Evolutionary conservation across 441 rosid genomes (phyloP).

Genomic region (Flueggea neowawraea): DNA sequence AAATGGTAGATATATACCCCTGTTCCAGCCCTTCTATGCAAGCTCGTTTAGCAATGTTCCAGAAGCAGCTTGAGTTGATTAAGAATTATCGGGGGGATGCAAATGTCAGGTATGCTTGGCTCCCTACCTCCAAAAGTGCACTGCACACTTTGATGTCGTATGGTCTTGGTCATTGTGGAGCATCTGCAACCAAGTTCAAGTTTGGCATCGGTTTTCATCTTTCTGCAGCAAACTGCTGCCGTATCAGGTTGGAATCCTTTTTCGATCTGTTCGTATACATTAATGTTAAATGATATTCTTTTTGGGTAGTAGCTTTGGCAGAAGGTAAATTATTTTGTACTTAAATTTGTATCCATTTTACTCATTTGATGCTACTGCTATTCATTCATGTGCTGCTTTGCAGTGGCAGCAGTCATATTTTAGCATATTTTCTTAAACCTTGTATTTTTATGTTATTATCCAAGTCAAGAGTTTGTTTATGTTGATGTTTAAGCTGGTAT

Average conservation of each 20-base stretch:
- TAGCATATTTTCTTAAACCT: too few relatives aligned
- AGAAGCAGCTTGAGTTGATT: slow-evolving; percentile 73
- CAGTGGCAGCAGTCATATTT: too few relatives aligned
- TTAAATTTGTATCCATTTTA: too few relatives aligned
- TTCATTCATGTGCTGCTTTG: too few relatives aligned
- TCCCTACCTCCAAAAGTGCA: slow-evolving; percentile 58
- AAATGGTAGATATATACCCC: slow-evolving; percentile 36
- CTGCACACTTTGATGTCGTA: slow-evolving; percentile 36
- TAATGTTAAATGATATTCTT: not conserved
- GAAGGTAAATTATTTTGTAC: too few relatives aligned
- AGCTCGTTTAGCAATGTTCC: slow-evolving; percentile 67
- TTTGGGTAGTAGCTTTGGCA: too few relatives aligned
- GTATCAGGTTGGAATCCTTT: slow-evolving; percentile 47
- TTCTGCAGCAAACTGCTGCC: slow-evolving; percentile 50
- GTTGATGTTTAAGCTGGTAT: too few relatives aligned
- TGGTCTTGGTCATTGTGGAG: slow-evolving; percentile 74
- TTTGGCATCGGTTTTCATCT: slow-evolving; percentile 88
- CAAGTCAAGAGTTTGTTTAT: too few relatives aligned
- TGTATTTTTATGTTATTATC: too few relatives aligned
- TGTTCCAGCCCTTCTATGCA: slow-evolving; percentile 44
- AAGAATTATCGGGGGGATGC: slow-evolving; percentile 71
- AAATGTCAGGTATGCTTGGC: slow-evolving; percentile 88
- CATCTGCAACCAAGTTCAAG: slow-evolving; percentile 41
- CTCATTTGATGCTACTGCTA: too few relatives aligned
- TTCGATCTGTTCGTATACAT: not conserved